phyloP scores from a whole-genome alignment of 2,329 filamentous ascomycete genomes.

The Pseudocercospora eumusae region DNA sequence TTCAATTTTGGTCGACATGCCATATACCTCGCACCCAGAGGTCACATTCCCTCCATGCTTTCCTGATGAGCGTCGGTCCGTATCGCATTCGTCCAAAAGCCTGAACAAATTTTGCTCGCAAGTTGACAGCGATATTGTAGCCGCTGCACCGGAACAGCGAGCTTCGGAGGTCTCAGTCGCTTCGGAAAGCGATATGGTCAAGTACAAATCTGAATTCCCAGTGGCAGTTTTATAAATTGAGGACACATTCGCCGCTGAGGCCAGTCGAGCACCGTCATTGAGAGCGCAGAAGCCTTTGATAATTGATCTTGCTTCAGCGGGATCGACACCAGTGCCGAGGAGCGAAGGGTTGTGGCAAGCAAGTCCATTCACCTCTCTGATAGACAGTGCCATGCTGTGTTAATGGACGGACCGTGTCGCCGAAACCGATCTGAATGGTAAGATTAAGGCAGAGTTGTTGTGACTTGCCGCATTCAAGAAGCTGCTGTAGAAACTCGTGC shows the following conservation, averaged over 20 bases:
- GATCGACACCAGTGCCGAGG: conserved; percentile 19
- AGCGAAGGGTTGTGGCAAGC: background rate
- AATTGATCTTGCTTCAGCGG: conserved; percentile 17
- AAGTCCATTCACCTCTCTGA: background rate
- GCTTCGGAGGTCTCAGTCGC: conserved; percentile 8
- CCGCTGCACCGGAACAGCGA: background rate
- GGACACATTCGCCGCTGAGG: conserved; percentile 6
- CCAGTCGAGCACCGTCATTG: background rate
- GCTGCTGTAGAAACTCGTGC: background rate
- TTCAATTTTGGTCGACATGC: conserved; percentile 11
- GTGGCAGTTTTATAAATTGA: conserved; percentile 15
- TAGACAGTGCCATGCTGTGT: background rate
- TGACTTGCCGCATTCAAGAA: background rate
- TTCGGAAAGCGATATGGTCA: conserved; percentile 13
- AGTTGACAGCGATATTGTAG: conserved; percentile 5
- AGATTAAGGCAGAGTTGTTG: background rate
- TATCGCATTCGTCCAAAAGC: conserved; percentile 20
- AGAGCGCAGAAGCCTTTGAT: conserved; percentile 17
- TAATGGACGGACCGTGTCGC: no score
- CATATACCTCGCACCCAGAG: conserved; percentile 16
- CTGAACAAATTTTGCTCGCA: conserved; percentile 21
- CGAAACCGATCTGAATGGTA: background rate
- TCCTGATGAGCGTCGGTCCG: conserved; percentile 6
- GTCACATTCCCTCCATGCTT: conserved; percentile 17
- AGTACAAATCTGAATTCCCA: conserved; percentile 21